Conservation (phyloP, 75 land plant genomes). For the Pinus albicaulis region DNA sequence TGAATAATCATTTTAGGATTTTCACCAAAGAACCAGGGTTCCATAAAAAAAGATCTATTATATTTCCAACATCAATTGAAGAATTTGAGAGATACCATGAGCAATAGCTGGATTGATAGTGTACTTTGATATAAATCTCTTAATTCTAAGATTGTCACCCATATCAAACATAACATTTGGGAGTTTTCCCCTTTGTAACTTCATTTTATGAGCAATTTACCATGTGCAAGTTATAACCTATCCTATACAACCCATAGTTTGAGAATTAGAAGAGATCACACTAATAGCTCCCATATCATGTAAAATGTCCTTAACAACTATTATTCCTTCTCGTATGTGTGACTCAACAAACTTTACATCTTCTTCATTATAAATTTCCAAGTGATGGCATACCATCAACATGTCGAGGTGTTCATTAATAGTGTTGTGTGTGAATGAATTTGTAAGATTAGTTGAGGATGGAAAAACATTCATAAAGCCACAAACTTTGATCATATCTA, state of each 20-base stretch:
- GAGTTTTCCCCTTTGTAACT: conserved; percentile 60
- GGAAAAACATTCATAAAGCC: conserved; percentile 93
- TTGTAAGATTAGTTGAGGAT: conserved; percentile 96
- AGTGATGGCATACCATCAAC: conserved; percentile 99
- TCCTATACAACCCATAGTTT: conserved; percentile 98
- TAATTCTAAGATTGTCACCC: conserved; percentile 86
- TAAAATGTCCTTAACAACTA: conserved; percentile 96
- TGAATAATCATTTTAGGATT: conserved; percentile 96
- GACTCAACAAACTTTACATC: conserved; percentile 99
- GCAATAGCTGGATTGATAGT: conserved; percentile 98
- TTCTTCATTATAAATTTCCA: conserved; percentile 80
- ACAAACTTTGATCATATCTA: conserved; percentile 95
- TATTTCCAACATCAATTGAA: conserved; percentile 96
- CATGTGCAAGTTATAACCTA: conserved; percentile 94
- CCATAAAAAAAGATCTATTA: conserved; percentile 95
- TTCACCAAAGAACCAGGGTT: conserved; percentile 88
- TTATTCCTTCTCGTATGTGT: conserved; percentile 90
- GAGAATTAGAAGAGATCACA: conserved; percentile 97
- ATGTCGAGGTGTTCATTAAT: conserved; percentile 98
- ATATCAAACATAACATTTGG: conserved; percentile 34
- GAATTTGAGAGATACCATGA: conserved; percentile 70
- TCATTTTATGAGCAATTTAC: conserved; percentile 99
- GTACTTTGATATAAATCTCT: conserved; percentile 86
- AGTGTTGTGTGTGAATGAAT: conserved; percentile 85
- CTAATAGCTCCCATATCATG: conserved; percentile 99